Conservation (phyloP, 176 grass and related monocot species). For the Raddia distichophylla region DNA sequence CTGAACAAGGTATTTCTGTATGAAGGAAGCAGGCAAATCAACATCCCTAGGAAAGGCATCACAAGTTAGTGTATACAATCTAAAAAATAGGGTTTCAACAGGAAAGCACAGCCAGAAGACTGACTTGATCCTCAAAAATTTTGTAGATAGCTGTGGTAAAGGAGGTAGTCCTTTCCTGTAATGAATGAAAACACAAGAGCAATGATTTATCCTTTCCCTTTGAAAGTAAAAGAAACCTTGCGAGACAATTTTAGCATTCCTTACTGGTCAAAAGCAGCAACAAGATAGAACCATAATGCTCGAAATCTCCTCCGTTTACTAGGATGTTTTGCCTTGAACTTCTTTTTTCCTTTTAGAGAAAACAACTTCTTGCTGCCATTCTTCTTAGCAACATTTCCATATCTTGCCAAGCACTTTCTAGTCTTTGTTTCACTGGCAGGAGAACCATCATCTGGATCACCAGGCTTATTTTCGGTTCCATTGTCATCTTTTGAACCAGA, state of each 20-base stretch:
- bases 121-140: slow-evolving; percentile 81
- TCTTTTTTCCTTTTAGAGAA: slow-evolving; percentile 37
- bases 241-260: slow-evolving; percentile 36
- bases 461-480: slow-evolving; percentile 36
- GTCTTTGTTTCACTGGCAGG: slow-evolving; percentile 39
- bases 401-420: slow-evolving; percentile 33
- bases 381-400: slow-evolving; percentile 47
- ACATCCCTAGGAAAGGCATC: slow-evolving; percentile 49
- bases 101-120: slow-evolving; percentile 30
- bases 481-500: slow-evolving; percentile 38
- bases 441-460: slow-evolving; percentile 41
- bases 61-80: neutral
- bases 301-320: slow-evolving; percentile 54
- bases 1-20: slow-evolving; percentile 63
- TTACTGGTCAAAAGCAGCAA: slow-evolving; percentile 75
- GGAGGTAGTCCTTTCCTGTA: slow-evolving; percentile 68
- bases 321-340: slow-evolving; percentile 33
- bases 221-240: slow-evolving; percentile 1
- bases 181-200: slow-evolving; percentile 32
- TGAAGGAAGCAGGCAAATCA: slow-evolving; percentile 58
- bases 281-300: slow-evolving; percentile 69
- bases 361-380: slow-evolving; percentile 33
- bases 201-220: slow-evolving; percentile 30
- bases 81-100: slow-evolving; percentile 20
- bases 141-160: slow-evolving; percentile 59